These are phyloP conservation scores for Eucalyptus globulus DNA, from an alignment of 345 rosid species.

Conservation along the genomic window DNA sequence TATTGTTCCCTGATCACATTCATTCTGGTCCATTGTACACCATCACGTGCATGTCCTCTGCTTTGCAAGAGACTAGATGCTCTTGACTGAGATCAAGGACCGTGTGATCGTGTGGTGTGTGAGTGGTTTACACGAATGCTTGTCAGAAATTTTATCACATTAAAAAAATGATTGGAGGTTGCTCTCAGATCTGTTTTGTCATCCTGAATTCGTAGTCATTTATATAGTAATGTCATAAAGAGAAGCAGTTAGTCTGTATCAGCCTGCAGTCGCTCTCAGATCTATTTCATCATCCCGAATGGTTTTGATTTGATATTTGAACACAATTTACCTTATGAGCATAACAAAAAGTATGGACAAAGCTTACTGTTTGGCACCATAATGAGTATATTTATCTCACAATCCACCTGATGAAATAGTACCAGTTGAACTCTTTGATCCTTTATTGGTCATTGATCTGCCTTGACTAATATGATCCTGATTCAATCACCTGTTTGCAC, in stretches of 20 bases:
- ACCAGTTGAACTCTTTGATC: not conserved
- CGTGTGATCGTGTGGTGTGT: not conserved
- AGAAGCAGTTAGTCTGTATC: not conserved
- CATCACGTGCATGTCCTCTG: not conserved
- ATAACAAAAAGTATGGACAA: not conserved
- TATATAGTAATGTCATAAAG: not conserved
- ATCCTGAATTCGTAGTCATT: not conserved
- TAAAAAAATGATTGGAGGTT: not conserved
- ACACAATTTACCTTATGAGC: not conserved
- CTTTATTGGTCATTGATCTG: not conserved
- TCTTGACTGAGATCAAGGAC: not conserved
- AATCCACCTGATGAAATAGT: not conserved
- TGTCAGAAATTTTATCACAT: not conserved
- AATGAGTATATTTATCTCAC: not conserved
- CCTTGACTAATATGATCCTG: not conserved
- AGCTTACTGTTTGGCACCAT: not conserved
- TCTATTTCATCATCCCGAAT: not conserved
- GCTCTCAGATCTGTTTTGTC: not conserved
- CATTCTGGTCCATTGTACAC: not conserved
- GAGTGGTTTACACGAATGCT: not conserved
- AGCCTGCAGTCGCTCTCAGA: not conserved
- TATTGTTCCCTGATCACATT: not conserved
- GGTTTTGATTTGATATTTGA: not conserved
- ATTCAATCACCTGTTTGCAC: not conserved
- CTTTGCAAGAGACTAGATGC: not conserved